Conservation (phyloP, 1,284 basidiomycete genomes). For the Trichosporon sp. region DNA sequence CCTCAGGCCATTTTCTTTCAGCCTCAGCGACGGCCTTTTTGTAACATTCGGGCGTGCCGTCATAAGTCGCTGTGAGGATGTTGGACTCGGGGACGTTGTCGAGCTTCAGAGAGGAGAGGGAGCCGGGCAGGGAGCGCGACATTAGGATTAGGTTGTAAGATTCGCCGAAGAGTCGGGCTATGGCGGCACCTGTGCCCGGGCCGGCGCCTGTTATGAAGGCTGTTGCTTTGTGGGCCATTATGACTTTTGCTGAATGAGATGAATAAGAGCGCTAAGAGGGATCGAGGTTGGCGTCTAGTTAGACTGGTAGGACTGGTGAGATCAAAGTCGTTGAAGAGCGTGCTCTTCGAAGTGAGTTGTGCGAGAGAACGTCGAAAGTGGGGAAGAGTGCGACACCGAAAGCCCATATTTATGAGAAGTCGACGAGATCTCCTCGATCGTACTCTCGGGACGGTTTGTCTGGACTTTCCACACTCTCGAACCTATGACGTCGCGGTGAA, state of each 20-base stretch:
- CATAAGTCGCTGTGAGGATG: constrained; percentile 27
- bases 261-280: not conserved
- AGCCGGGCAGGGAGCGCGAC: constrained; percentile 39
- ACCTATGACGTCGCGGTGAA: too few species aligned
- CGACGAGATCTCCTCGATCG: too few species aligned
- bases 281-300: too few species aligned
- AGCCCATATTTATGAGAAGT: too few species aligned
- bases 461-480: too few species aligned
- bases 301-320: too few species aligned
- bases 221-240: constrained; percentile 22
- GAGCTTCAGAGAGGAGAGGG: constrained; percentile 28
- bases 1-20: constrained; percentile 32
- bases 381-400: too few species aligned
- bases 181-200: constrained; percentile 33
- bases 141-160: constrained; percentile 43
- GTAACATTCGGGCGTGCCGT: constrained; percentile 28
- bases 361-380: too few species aligned
- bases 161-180: constrained; percentile 34
- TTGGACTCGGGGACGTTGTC: constrained; percentile 21
- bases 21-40: constrained; percentile 29
- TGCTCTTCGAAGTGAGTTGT: too few species aligned
- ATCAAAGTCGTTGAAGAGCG: too few species aligned
- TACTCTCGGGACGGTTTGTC: too few species aligned
- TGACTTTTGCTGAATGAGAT: not conserved
- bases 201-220: constrained; percentile 39